Evolutionary conservation across 768 basidiomycete genomes (phyloP).

Genomic region (Calocybe indica): DNA sequence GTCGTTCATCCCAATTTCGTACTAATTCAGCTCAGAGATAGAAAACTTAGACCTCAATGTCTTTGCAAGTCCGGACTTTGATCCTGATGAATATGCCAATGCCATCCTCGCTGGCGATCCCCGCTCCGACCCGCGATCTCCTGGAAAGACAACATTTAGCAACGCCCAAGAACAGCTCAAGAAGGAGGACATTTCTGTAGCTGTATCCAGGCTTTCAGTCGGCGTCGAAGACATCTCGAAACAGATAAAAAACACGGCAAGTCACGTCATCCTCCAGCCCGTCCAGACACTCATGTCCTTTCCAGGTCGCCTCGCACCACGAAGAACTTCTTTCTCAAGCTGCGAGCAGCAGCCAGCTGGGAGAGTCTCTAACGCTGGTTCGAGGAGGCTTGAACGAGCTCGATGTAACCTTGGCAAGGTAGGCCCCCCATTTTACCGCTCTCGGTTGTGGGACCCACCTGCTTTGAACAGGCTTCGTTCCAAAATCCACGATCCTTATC

Average conservation of each 20-base stretch:
- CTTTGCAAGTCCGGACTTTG: slow-evolving; percentile 72
- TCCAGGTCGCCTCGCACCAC: slow-evolving; percentile 77
- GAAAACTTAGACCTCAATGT: slow-evolving; percentile 51
- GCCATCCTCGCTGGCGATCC: slow-evolving; percentile 79
- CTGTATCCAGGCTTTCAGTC: slow-evolving; percentile 80
- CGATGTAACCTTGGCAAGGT: slow-evolving; percentile 76
- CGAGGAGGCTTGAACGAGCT: slow-evolving; percentile 68
- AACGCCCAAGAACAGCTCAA: slow-evolving; percentile 45
- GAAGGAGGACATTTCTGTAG: slow-evolving; percentile 85
- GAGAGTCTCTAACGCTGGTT: slow-evolving; percentile 63
- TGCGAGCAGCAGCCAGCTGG: slow-evolving; percentile 65
- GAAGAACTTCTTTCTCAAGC: slow-evolving; percentile 78
- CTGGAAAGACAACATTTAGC: slow-evolving; percentile 26
- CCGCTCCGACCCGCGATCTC: slow-evolving; percentile 21
- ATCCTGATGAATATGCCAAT: slow-evolving; percentile 88
- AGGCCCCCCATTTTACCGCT: slow-evolving; percentile 14
- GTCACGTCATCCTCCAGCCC: slow-evolving; percentile 18
- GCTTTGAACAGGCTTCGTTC: slow-evolving; percentile 54
- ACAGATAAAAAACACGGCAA: slow-evolving; percentile 80
- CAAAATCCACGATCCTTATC: slow-evolving; percentile 85
- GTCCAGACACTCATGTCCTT: slow-evolving; percentile 3
- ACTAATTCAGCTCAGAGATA: too few species aligned
- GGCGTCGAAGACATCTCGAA: slow-evolving; percentile 90
- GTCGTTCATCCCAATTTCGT: too few species aligned
- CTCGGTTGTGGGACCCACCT: slow-evolving; percentile 14